Conservation (phyloP, 108 stramenopile genomes). For the Phaeodactylum tricornutum region DNA sequence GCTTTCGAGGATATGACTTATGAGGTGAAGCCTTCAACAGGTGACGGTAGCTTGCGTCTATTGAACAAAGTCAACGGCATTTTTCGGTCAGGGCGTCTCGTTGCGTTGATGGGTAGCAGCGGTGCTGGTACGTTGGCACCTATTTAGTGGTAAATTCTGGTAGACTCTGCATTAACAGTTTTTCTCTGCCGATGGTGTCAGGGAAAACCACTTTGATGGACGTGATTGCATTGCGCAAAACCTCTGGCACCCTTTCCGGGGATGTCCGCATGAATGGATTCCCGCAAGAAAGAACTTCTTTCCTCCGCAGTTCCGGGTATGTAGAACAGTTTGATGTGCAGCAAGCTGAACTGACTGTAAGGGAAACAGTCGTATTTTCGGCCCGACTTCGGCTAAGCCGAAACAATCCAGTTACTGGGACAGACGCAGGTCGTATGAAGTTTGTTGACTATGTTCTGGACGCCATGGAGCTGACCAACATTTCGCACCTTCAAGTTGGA, state of each 20-base stretch:
- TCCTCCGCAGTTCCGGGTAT: conserved; percentile 67
- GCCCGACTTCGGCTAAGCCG: conserved; percentile 78
- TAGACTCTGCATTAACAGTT: too few relatives aligned
- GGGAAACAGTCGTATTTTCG: conserved; percentile 77
- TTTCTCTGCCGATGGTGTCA: too few relatives aligned
- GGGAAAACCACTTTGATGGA: too few relatives aligned
- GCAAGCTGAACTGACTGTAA: conserved; percentile 66
- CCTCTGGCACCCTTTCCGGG: conserved; percentile 36
- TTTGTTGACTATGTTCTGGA: conserved; percentile 71
- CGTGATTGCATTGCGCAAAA: conserved; percentile 63
- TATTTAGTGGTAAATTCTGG: too few relatives aligned
- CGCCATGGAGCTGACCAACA: conserved; percentile 64
- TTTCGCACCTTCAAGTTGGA: conserved; percentile 57
- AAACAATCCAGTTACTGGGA: conserved; percentile 26
- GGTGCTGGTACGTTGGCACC: too few relatives aligned
- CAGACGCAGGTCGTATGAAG: conserved; percentile 25
- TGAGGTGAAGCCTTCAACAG: conserved; percentile 50
- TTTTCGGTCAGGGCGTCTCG: conserved; percentile 41
- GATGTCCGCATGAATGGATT: conserved; percentile 57
- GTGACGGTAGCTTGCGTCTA: conserved; percentile 36
- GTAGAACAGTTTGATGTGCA: conserved; percentile 89
- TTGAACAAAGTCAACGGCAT: conserved; percentile 46
- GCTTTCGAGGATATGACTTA: conserved; percentile 55
- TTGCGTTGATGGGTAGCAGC: conserved; percentile 52
- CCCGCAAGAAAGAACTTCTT: conserved; percentile 41